A percentile compares a stretch with the other conserved stretches of the same genome.
phyloP scores from a whole-genome alignment of 2,329 filamentous ascomycete species.

The Samsoniella hepiali region DNA sequence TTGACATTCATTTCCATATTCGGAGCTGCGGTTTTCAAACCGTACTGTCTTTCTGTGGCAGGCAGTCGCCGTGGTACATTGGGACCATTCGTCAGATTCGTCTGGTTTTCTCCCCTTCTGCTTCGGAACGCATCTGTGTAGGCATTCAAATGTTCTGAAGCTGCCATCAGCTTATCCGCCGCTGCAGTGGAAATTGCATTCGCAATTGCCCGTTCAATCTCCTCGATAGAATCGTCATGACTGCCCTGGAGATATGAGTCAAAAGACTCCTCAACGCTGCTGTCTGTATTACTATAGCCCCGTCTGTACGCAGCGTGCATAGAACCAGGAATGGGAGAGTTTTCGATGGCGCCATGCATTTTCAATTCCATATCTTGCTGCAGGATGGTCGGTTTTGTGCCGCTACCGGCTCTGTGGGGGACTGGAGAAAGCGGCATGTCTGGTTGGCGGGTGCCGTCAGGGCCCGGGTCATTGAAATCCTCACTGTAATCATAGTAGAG shows the following conservation, averaged over 20 bases:
- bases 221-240: constrained; percentile 17
- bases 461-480: constrained; percentile 40
- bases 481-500: constrained; percentile 55
- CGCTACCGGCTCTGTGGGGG: constrained; percentile 26
- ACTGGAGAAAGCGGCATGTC: constrained; percentile 32
- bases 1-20: not conserved
- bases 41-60: constrained; percentile 13
- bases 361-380: constrained; percentile 23
- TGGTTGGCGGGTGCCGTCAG: constrained; percentile 19
- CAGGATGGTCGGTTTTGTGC: constrained; percentile 28
- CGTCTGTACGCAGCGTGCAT: not conserved
- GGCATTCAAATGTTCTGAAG: not conserved
- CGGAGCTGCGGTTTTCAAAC: constrained; percentile 1
- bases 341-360: not conserved
- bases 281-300: not conserved
- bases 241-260: constrained; percentile 17
- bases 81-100: constrained; percentile 15
- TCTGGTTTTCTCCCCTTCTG: not conserved
- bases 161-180: constrained; percentile 13
- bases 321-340: not conserved
- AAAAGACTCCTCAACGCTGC: constrained; percentile 10
- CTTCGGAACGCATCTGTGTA: not conserved
- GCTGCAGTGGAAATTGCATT: constrained; percentile 18
- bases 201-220: constrained; percentile 16
- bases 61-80: not conserved